Evolutionary conservation across 208 protist species (phyloP).

Genomic region (Porcisia hertigi): DNA sequence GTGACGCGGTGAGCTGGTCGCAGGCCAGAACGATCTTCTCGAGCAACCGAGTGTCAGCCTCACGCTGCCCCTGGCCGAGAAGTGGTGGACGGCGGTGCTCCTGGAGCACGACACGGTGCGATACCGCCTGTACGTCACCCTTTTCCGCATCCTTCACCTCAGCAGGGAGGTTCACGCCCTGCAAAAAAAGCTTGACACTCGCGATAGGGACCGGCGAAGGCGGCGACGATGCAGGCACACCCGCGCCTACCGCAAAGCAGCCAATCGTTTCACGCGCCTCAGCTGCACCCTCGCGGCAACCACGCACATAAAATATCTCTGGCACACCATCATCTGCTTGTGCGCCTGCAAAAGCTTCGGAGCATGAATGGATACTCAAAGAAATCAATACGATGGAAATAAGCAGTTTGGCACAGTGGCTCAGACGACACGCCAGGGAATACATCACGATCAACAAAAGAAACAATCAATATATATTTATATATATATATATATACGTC

Average conservation of each 20-base stretch:
- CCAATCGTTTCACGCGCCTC: constrained; percentile 39
- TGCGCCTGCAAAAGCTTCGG: not conserved
- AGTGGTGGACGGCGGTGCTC: constrained; percentile 28
- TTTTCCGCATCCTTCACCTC: constrained; percentile 12
- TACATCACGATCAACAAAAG: not conserved
- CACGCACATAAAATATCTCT: constrained; percentile 58
- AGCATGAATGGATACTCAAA: not conserved
- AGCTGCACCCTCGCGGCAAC: constrained; percentile 40
- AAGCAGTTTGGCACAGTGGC: not conserved
- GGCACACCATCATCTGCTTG: not conserved
- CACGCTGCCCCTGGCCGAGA: constrained; percentile 9
- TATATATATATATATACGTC: too few species aligned
- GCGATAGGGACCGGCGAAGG: not conserved
- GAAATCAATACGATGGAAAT: not conserved
- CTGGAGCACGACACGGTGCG: constrained; percentile 26
- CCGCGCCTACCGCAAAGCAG: constrained; percentile 45
- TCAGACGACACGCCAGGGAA: not conserved
- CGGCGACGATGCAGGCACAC: not conserved
- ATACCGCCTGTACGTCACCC: not conserved
- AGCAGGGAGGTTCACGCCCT: constrained; percentile 53
- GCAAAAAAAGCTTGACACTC: constrained; percentile 40
- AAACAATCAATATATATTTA: too few species aligned
- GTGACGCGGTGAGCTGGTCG: constrained; percentile 31
- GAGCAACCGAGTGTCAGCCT: not conserved
- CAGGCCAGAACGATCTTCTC: constrained; percentile 33